Percentiles rank a stretch among this genome's conserved stretches.
Conservation (phyloP, 2,329 filamentous ascomycete genomes). For the Colletotrichum ledebouriae region DNA sequence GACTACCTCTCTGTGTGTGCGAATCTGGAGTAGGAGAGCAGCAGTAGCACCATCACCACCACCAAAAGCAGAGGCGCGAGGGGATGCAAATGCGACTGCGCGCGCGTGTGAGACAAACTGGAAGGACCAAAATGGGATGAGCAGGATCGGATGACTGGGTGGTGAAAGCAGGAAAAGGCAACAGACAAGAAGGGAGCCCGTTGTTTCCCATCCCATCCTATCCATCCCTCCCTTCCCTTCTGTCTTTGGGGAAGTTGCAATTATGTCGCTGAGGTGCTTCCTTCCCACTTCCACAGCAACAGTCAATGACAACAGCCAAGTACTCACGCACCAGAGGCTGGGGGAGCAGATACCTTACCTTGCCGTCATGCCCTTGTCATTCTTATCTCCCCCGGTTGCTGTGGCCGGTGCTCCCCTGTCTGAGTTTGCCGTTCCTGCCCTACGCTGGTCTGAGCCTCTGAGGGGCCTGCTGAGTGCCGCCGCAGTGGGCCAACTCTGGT, state of each 20-base stretch:
- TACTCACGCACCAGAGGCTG: constrained; percentile 28
- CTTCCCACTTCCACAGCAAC: constrained; percentile 7
- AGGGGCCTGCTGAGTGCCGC: constrained; percentile 25
- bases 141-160: neutral
- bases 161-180: constrained; percentile 9
- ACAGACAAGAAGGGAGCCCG: constrained; percentile 19
- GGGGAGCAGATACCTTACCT: constrained; percentile 25
- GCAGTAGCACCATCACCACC: neutral
- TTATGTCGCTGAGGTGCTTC: neutral
- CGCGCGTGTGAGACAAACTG: constrained; percentile 30
- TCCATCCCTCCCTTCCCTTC: too few species aligned
- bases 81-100: neutral
- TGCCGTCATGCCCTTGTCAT: neutral
- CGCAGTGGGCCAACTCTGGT: neutral
- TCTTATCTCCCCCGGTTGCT: neutral
- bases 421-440: neutral
- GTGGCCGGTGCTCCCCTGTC: constrained; percentile 6
- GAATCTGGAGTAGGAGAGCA: neutral
- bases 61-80: neutral
- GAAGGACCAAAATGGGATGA: neutral
- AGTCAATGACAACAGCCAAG: constrained; percentile 15
- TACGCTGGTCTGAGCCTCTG: neutral
- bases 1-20: neutral
- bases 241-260: too few species aligned
- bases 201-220: constrained; percentile 19